Percentiles rank a stretch among this genome's conserved stretches.
phyloP scores from a whole-genome alignment of 306 rosid genomes.

The Cicer bijugum region DNA sequence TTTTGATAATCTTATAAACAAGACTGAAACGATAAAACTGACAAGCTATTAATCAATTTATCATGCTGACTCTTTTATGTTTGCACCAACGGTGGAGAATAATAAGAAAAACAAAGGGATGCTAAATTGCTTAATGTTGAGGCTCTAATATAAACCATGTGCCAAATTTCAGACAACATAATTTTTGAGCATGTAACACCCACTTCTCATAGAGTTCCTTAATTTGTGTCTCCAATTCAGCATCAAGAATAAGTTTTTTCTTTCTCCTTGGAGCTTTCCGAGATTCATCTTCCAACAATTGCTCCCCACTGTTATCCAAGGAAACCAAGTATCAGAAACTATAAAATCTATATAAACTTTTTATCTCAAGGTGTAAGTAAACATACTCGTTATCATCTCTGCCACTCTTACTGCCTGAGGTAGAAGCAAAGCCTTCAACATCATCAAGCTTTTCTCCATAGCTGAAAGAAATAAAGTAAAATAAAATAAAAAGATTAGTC shows the following conservation, averaged over 20 bases:
- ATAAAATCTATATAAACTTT: conserved; percentile 38
- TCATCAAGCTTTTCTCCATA: conserved; percentile 47
- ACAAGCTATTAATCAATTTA: conserved; percentile 6
- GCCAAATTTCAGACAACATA: conserved; percentile 21
- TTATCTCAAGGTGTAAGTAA: conserved; percentile 32
- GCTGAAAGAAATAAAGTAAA: conserved; percentile 37
- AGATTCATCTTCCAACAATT: conserved; percentile 53
- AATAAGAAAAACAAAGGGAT: not conserved
- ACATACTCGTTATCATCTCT: conserved; percentile 52
- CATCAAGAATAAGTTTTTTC: conserved; percentile 69
- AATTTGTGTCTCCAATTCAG: conserved; percentile 65
- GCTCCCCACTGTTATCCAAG: conserved; percentile 57
- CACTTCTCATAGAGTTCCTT: conserved; percentile 82
- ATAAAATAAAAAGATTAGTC: not conserved
- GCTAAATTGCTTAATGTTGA: conserved; percentile 19
- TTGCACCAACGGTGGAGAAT: conserved; percentile 3
- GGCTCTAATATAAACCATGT: conserved; percentile 30
- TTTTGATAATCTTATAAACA: conserved; percentile 9
- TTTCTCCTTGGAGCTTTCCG: conserved; percentile 57
- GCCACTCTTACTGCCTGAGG: conserved; percentile 46
- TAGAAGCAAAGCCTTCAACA: conserved; percentile 51
- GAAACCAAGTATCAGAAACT: conserved; percentile 41
- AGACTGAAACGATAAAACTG: not conserved
- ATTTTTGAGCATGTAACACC: conserved; percentile 40
- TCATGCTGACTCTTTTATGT: conserved; percentile 9